Evolutionary conservation across 2,329 filamentous ascomycete species (phyloP).

Genomic region (Xylaria sp.): DNA sequence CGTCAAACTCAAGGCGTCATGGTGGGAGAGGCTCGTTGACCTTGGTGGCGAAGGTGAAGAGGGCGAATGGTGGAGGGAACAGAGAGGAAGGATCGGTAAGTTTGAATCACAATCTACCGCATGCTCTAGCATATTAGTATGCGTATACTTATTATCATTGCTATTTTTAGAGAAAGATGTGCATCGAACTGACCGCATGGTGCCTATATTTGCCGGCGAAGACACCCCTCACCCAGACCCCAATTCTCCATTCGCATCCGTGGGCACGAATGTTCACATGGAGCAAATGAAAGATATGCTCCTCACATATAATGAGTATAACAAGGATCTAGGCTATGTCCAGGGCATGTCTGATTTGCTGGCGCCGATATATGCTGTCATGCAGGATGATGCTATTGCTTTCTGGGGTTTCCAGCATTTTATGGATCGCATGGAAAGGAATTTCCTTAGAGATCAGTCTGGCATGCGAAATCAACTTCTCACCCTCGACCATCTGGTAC

Average conservation of each 20-base stretch:
- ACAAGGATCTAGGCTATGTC: constrained; percentile 93
- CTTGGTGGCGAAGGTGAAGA: constrained; percentile 82
- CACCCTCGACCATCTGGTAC: constrained; percentile 92
- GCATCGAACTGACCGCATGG: constrained; percentile 92
- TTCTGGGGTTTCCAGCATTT: constrained; percentile 98
- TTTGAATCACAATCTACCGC: constrained; percentile 34
- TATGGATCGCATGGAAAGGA: constrained; percentile 98
- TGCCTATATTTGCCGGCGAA: constrained; percentile 95
- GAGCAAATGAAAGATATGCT: constrained; percentile 99
- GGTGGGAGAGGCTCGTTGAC: constrained; percentile 95
- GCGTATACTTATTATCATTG: constrained; percentile 39
- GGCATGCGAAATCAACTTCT: constrained; percentile 94
- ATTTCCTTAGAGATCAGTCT: constrained; percentile 94
- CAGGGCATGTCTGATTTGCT: constrained; percentile 99
- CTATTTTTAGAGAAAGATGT: constrained; percentile 87
- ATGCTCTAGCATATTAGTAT: constrained; percentile 21
- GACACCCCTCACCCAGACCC: constrained; percentile 97
- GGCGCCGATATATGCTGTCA: constrained; percentile 93
- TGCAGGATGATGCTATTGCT: constrained; percentile 95
- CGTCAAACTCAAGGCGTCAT: constrained; percentile 89
- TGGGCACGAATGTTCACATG: constrained; percentile 95
- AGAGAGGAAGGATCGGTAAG: constrained; percentile 91
- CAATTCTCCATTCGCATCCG: constrained; percentile 90
- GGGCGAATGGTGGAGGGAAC: constrained; percentile 96
- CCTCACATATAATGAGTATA: constrained; percentile 98